Evolutionary conservation across 2,329 filamentous ascomycete species (phyloP), one percentile per base, ranked within the genome.

Genomic region (Scedosporium apiospermum): DNA sequence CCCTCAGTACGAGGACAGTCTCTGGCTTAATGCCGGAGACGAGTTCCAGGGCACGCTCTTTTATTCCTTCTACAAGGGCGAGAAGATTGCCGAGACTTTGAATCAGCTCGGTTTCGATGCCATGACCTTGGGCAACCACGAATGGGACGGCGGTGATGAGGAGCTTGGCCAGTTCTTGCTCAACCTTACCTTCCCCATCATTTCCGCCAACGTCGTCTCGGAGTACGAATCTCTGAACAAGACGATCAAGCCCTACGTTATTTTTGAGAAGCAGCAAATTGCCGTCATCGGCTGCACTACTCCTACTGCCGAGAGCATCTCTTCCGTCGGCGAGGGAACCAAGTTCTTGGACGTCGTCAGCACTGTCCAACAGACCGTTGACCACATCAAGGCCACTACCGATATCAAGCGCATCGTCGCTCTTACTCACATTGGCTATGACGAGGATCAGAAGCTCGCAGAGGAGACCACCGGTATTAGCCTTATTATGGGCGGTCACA

Each of bases 11-110:
- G 79, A 82, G n/a, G 82, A 87, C 69, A 84, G 82, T 62, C 75
- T 88, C 16, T 82, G 84, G 74, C 74, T 88, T 57, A 87, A 88
- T 63, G 83, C 82, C 2, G 86, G 86, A n/a, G 86, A 88, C 67
- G 86, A 88, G 69, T 88, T 88, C 69, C 83, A 88, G 67, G 86
- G 86, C 62, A 88, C 86, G 0, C 76, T 88, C 6, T 88, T 87
- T 75, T 88, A 87, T 74, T 80, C 80, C 3, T 88, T 82, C 71
- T 88, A 88, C 68, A 81, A 82, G 16, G 83, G 84, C 26, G 84
- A 87, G 74, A 88, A 88, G 78, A 88, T 88, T 65, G 84, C 85
- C 58, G 81, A 87, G 68, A 85, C 82, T 0, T 73, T 88, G 64
- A 89, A 89, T 65, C 78, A 85, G 69, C 74, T 88, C 59, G 80